A percentile compares a stretch with the other conserved stretches of the same genome.
Evolutionary conservation across 371 early-diverging fungal species (phyloP).

Genomic region (Rhizopus delemar): DNA sequence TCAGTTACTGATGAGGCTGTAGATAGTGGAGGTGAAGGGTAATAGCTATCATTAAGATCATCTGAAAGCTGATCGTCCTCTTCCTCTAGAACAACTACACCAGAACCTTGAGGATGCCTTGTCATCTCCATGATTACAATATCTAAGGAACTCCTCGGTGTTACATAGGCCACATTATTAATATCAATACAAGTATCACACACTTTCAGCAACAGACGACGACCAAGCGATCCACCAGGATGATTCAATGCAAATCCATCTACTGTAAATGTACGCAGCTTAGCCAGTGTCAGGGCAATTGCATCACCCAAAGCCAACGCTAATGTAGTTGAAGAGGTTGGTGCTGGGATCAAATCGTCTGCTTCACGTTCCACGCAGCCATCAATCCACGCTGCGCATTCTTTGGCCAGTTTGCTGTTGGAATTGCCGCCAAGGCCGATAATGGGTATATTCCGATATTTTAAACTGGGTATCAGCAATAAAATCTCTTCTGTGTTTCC

Average conservation of each 20-base stretch:
- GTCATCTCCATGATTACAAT: conserved; percentile 52
- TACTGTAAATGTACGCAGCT: conserved; percentile 47
- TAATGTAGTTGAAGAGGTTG: conserved; percentile 62
- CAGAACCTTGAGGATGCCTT: conserved; percentile 38
- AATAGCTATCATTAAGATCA: background rate
- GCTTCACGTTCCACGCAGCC: conserved; percentile 53
- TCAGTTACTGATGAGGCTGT: conserved; percentile 25
- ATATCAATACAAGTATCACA: conserved; percentile 35
- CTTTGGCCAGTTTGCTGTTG: conserved; percentile 52
- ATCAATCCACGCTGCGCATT: conserved; percentile 65
- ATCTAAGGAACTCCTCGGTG: conserved; percentile 35
- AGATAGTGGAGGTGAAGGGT: conserved; percentile 35
- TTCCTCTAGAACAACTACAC: conserved; percentile 44
- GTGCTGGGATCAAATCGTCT: conserved; percentile 55
- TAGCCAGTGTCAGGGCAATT: conserved; percentile 56
- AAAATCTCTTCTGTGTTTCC: conserved; percentile 67
- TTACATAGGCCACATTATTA: conserved; percentile 31
- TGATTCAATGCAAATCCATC: conserved; percentile 64
- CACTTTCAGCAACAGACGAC: conserved; percentile 42
- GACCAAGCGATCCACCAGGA: conserved; percentile 64
- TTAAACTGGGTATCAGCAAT: conserved; percentile 44
- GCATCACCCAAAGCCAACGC: conserved; percentile 67
- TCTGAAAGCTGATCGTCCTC: conserved; percentile 7
- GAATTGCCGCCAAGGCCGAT: conserved; percentile 57
- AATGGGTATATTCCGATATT: conserved; percentile 49